Evolutionary conservation across 2,329 filamentous ascomycete species (phyloP).

Genomic region (Fusarium ambrosium): DNA sequence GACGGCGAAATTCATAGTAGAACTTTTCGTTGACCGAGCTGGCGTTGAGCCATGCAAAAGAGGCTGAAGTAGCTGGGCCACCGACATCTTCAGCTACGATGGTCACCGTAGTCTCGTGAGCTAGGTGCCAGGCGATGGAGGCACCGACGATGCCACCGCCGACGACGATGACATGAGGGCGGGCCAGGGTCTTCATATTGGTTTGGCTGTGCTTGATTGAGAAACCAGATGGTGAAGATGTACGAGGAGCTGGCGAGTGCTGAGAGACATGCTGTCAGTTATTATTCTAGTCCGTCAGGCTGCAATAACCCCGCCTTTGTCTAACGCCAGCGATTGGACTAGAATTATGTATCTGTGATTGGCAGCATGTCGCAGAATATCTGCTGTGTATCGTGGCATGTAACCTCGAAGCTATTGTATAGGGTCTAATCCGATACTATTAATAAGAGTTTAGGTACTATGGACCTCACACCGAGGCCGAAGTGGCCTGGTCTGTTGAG

Average conservation of each 20-base stretch:
- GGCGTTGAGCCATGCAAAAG: conserved; percentile 37
- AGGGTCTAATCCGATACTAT: background rate
- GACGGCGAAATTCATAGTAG: conserved; percentile 30
- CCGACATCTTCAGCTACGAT: conserved; percentile 31
- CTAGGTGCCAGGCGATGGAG: conserved; percentile 33
- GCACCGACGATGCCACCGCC: conserved; percentile 35
- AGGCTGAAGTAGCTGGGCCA: conserved; percentile 20
- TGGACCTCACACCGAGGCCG: background rate
- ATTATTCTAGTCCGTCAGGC: conserved; percentile 4
- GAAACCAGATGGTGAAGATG: conserved; percentile 2
- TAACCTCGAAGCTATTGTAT: background rate
- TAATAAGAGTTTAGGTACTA: background rate
- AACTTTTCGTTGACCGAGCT: conserved; percentile 18
- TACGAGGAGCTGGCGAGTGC: background rate
- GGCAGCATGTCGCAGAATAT: conserved; percentile 4
- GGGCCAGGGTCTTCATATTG: background rate
- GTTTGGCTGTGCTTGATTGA: conserved; percentile 5
- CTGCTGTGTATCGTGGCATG: background rate
- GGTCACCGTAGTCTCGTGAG: conserved; percentile 20
- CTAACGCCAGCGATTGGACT: conserved; percentile 1
- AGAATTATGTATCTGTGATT: conserved; percentile 4
- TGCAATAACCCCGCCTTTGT: conserved; percentile 10
- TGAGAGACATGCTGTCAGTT: background rate
- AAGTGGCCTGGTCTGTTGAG: background rate
- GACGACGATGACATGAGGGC: conserved; percentile 25